Evolutionary conservation across 164 flowering plant species (phyloP).

Genomic region (Chimonanthus praecox): DNA sequence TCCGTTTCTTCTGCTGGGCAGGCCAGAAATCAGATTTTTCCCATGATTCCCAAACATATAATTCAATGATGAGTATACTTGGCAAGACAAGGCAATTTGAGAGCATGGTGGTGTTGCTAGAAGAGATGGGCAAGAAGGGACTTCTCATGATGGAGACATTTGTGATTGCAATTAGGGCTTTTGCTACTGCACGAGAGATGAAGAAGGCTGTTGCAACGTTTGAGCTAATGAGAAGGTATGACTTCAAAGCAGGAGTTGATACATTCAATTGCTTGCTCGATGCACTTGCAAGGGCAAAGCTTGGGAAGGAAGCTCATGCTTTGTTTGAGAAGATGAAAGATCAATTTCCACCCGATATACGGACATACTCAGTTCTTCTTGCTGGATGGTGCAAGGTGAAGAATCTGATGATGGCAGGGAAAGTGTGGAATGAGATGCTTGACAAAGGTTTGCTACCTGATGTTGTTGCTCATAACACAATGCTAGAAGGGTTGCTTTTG

Average conservation of each 20-base stretch:
- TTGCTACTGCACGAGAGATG: constrained; percentile 74
- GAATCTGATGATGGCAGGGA: constrained; percentile 73
- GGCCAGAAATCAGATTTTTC: constrained; percentile 40
- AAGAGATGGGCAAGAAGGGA: constrained; percentile 75
- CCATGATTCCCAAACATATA: constrained; percentile 74
- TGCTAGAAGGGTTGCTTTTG: constrained; percentile 73
- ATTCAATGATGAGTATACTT: constrained; percentile 62
- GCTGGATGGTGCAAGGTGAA: constrained; percentile 79
- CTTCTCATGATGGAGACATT: constrained; percentile 72
- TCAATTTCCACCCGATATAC: constrained; percentile 57
- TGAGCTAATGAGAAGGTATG: constrained; percentile 75
- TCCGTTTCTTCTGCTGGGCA: constrained; percentile 81
- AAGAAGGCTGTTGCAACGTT: constrained; percentile 78
- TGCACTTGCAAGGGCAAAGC: constrained; percentile 67
- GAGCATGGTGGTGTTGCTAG: constrained; percentile 74
- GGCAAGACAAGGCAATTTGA: constrained; percentile 83
- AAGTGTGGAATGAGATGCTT: constrained; percentile 83
- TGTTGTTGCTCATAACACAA: constrained; percentile 59
- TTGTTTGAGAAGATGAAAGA: constrained; percentile 63
- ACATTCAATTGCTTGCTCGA: constrained; percentile 70
- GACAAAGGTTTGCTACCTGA: constrained; percentile 80
- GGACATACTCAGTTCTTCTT: constrained; percentile 66
- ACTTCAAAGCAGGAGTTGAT: constrained; percentile 50
- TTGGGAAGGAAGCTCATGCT: constrained; percentile 71
- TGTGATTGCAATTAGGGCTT: constrained; percentile 56